phyloP scores from a whole-genome alignment of 2,329 filamentous ascomycete genomes.

The Hypoxylon sp. region DNA sequence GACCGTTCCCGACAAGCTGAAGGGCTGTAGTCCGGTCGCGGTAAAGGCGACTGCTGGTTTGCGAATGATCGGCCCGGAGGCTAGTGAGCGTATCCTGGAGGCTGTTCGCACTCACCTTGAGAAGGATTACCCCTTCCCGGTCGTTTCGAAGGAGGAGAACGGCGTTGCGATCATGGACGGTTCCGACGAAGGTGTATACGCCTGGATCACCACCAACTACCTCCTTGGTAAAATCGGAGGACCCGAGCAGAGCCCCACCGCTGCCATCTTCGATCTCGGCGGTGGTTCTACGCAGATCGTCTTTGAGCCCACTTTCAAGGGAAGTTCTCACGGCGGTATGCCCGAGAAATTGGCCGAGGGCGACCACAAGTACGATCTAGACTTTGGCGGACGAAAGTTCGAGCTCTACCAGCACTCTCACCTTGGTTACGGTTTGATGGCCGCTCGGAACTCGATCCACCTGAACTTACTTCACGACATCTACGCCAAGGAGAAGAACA shows the following conservation, averaged over 20 bases:
- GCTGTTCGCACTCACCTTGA: constrained; percentile 88
- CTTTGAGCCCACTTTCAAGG: constrained; percentile 93
- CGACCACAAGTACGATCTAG: constrained; percentile 94
- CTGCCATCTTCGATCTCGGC: constrained; percentile 94
- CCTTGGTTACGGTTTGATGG: constrained; percentile 96
- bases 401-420: constrained; percentile 98
- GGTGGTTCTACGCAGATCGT: constrained; percentile 99
- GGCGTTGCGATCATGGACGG: constrained; percentile 98
- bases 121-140: constrained; percentile 91
- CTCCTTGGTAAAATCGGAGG: constrained; percentile 97
- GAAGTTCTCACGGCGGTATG: constrained; percentile 78
- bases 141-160: constrained; percentile 85
- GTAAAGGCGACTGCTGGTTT: constrained; percentile 98
- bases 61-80: constrained; percentile 84
- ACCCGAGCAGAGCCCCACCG: constrained; percentile 89
- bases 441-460: constrained; percentile 89
- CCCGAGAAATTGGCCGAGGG: constrained; percentile 87
- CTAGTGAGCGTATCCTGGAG: constrained; percentile 85
- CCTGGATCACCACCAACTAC: constrained; percentile 99
- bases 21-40: constrained; percentile 92
- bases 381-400: constrained; percentile 91
- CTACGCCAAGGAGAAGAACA: constrained; percentile 68
- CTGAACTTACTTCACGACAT: constrained; percentile 78
- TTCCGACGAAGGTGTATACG: constrained; percentile 96
- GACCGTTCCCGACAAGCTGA: constrained; percentile 87